Evolutionary conservation across 2,329 filamentous ascomycete genomes (phyloP), one percentile per base, ranked within the genome.

Genomic region (Fusarium sp.): DNA sequence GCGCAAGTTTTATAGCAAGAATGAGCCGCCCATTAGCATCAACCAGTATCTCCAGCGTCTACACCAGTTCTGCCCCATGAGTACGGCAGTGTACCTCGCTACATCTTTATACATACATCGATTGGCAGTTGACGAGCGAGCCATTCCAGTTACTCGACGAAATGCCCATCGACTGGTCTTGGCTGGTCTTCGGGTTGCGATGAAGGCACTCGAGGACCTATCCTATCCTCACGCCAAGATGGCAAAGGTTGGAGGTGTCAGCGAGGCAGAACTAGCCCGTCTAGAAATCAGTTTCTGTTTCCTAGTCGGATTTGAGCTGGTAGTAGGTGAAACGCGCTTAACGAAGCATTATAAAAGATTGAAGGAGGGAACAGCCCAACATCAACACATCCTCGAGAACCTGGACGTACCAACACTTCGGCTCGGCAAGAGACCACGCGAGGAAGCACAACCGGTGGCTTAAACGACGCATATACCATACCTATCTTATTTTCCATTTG

Each of bases 191-290:
- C 87, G 95, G 38, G 93, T 98, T 5, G 95, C 96, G 16, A 96
- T 95, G 89, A 99, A 98, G 84, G 94, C 94, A 0, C 85, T 98
- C n/a, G 96, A 99, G 82, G 96, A 98, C 81, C 88, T 96, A 63
- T 93, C 92, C 76, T 98, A 97, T 84, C 90, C 94, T 10, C 96
- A 98, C 83, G 88, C 88, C 69, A 93, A 94, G 64, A 91, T 98
- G 74, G 92, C 96, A 20, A 93, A 92, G 74, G 95, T 98, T 2
- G 96, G 96, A 47, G 96, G 96, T 20, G 94, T 98, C 18, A 94
- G 90, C 78, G 93, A 94, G 80, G 85, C 87, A 20, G 95, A 98
- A 83, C 87, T 99, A 61, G 93, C 93, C 45, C 89, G 93, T 69
- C 85, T 98, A 47, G 96, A 98, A 85, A 93, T 98, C 70, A 95